phyloP scores from a whole-genome alignment of 805 yeast genomes.

The Wickerhamomyces rabaulensis region DNA sequence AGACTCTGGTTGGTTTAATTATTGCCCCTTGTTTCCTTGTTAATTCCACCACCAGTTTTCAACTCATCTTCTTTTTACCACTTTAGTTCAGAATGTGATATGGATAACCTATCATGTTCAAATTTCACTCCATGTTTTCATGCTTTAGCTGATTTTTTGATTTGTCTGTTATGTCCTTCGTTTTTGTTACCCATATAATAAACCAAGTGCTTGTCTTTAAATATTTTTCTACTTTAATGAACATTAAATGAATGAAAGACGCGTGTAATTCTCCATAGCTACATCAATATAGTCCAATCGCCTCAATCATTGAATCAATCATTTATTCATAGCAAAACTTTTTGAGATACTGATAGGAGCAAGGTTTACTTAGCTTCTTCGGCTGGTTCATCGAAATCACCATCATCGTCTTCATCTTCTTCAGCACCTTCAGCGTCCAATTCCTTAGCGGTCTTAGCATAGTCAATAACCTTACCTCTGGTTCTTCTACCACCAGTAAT shows the following conservation, averaged over 20 bases:
- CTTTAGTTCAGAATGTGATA: constrained; percentile 1
- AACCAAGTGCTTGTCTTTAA: background rate
- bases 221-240: background rate
- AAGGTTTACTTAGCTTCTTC: background rate
- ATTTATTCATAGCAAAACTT: background rate
- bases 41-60: no score
- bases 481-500: constrained; percentile 86
- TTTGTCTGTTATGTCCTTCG: background rate
- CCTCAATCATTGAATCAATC: background rate
- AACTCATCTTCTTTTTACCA: background rate
- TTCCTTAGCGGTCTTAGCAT: constrained; percentile 72
- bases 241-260: background rate
- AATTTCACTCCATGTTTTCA: background rate
- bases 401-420: constrained; percentile 43
- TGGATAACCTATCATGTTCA: background rate
- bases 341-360: background rate
- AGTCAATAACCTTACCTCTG: constrained; percentile 84
- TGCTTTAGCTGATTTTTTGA: background rate
- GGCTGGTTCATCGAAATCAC: constrained; percentile 44
- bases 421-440: constrained; percentile 39
- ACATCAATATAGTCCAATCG: background rate
- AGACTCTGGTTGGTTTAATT: no score
- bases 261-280: background rate
- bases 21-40: no score
- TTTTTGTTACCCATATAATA: background rate